These are phyloP conservation scores for Globisporangium cylindrosporum DNA, from an alignment of 352 stramenopile species.

Conservation along the genomic window DNA sequence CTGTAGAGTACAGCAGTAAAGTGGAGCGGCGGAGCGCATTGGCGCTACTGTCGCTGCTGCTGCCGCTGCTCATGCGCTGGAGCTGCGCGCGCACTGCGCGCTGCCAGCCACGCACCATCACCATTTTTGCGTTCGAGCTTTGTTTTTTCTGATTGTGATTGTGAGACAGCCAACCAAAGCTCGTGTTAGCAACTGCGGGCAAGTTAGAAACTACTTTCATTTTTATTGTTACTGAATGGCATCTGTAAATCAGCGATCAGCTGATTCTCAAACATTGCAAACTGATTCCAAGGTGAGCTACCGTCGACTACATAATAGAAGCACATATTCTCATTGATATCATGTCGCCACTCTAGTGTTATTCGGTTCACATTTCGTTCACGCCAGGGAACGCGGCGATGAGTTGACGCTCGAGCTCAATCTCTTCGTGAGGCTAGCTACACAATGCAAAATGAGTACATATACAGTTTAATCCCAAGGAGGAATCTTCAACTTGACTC, in stretches of 20 bases:
- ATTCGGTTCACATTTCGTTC: too few species aligned
- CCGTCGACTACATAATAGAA: not conserved
- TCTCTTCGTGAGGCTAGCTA: too few species aligned
- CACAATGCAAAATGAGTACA: too few species aligned
- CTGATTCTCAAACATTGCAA: too few species aligned
- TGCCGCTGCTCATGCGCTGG: not conserved
- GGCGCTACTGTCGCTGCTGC: not conserved
- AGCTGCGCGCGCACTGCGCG: conserved; percentile 1
- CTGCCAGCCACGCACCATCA: conserved; percentile 4
- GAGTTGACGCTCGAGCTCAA: too few species aligned
- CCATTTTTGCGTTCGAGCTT: not conserved
- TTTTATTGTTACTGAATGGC: too few species aligned
- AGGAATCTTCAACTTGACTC: too few species aligned
- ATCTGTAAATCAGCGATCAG: too few species aligned
- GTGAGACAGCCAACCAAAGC: not conserved
- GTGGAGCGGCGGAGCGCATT: not conserved
- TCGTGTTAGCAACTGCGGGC: not conserved
- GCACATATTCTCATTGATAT: not conserved
- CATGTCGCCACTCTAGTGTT: too few species aligned
- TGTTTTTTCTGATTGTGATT: not conserved
- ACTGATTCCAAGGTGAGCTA: not conserved
- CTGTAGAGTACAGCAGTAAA: not conserved
- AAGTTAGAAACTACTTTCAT: not conserved
- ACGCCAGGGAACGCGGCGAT: too few species aligned
- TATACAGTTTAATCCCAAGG: too few species aligned